Evolutionary conservation across 148 eudicot species (phyloP), one percentile per base, ranked within the genome.

Genomic region (Euryodendron excelsum): DNA sequence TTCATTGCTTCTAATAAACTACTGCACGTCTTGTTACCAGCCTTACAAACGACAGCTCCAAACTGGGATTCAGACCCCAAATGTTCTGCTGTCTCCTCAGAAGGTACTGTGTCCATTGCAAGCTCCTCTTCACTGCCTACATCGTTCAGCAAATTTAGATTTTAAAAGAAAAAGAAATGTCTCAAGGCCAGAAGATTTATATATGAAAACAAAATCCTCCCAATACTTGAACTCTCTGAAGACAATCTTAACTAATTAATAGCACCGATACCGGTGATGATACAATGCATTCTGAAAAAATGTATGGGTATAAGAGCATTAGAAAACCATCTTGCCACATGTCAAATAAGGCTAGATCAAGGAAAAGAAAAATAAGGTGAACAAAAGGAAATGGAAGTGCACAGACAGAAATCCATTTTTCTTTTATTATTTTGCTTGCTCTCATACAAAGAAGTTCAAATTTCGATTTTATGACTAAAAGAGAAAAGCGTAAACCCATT

Each of bases 21-120:
- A 72, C 83, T 80, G 87, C 98, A 93, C 5, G 69, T 69, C 80
- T 78, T 86, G 75, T 90, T 93, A 65, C 96, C 91, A 78, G 96
- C 97, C 84, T 90, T 90, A 68, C 98, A 95, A 63, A 79, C 77
- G n/a, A 79, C 60, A 63, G 67, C 59, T 11, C 82, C 91, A 78
- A 76, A 14, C 61, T 77, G 79, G 28, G 86, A 73, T 83, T 84
- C 78, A 30, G 87, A 58, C 13, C 77, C 84, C 50, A 82, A 82
- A 69, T 83, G 73, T 67, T 84, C 87, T 4, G 68, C 59, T 45
- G 77, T 73, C 74, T 88, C 88, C n/a, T 75, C 91, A 4, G 81
- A 79, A 75, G 85, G 77, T 66, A 86, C 37, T 36, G 56, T 62
- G 33, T 79, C 64, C 25, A 70, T 63, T 48, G 53, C 74, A 73